These are phyloP conservation scores for Pythium coloratum DNA, from an alignment of 352 stramenopile genomes.

Conservation along the genomic window DNA sequence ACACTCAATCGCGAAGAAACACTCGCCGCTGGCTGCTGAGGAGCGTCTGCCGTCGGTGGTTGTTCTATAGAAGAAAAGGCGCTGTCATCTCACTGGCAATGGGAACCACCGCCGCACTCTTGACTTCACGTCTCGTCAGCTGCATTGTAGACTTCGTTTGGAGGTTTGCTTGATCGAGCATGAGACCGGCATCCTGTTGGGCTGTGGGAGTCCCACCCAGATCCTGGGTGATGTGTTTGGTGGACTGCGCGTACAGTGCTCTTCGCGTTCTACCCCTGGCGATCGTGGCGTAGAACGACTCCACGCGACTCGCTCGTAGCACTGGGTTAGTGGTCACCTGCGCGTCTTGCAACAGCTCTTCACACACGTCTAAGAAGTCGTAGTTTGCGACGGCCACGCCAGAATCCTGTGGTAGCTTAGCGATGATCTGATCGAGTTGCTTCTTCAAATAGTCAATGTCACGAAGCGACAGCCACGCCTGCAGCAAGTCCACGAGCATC, in stretches of 20 bases:
- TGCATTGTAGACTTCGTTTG: not conserved
- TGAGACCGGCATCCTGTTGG: not conserved
- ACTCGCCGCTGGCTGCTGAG: not conserved
- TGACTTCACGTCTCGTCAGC: not conserved
- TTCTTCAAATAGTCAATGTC: constrained; percentile 8
- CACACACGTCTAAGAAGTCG: constrained; percentile 4
- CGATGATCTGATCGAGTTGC: constrained; percentile 4
- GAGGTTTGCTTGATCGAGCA: not conserved
- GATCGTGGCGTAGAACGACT: not conserved
- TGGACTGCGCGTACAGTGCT: not conserved
- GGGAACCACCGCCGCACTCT: not conserved
- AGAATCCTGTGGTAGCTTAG: constrained; percentile 19
- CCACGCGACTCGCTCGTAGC: not conserved
- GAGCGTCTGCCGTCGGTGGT: not conserved
- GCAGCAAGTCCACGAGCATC: constrained; percentile 32
- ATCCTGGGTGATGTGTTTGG: not conserved
- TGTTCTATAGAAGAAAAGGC: not conserved
- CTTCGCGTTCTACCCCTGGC: not conserved
- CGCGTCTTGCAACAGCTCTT: constrained; percentile 12
- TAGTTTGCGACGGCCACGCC: not conserved
- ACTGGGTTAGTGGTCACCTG: not conserved
- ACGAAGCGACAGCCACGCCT: constrained; percentile 30
- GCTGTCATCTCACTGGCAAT: not conserved
- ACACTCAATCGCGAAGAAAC: not conserved
- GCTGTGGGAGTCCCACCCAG: too few species aligned